Evolutionary conservation across 257 asterid species (phyloP).

Genomic region (Gentiana straminea): DNA sequence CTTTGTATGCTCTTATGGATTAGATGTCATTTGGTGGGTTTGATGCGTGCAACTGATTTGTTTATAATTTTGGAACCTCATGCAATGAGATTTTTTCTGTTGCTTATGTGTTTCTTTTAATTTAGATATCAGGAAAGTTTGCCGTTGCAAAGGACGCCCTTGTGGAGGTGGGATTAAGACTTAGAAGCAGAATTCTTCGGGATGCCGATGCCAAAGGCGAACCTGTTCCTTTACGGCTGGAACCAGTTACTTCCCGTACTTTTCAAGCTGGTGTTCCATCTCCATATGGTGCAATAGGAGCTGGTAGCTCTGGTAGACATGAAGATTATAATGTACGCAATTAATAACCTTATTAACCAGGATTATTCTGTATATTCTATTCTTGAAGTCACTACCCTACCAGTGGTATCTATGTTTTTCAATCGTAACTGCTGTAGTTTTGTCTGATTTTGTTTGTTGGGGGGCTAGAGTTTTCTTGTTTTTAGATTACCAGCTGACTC

Average conservation of each 20-base stretch:
- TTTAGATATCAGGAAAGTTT: slow-evolving; percentile 61
- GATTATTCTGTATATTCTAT: too few species aligned
- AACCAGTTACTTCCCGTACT: slow-evolving; percentile 32
- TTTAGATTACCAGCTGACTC: too few species aligned
- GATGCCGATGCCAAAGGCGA: slow-evolving; percentile 44
- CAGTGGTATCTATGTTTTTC: too few species aligned
- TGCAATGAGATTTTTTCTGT: slow-evolving; percentile 7
- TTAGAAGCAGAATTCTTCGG: slow-evolving; percentile 54
- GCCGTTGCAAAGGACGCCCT: slow-evolving; percentile 71
- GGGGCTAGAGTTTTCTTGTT: too few species aligned
- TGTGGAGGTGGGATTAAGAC: slow-evolving; percentile 68
- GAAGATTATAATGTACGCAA: slow-evolving; percentile 28
- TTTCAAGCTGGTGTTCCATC: slow-evolving; percentile 27
- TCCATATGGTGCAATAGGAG: slow-evolving; percentile 23
- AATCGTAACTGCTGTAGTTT: too few species aligned
- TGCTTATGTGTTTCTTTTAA: slow-evolving; percentile 12
- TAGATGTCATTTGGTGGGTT: not conserved
- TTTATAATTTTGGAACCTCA: not conserved
- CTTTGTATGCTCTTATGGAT: not conserved
- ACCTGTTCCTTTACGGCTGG: slow-evolving; percentile 33
- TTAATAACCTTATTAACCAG: not conserved
- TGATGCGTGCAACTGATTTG: not conserved
- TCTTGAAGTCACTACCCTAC: too few species aligned
- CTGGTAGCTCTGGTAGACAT: slow-evolving; percentile 48
- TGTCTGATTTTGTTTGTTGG: too few species aligned